Evolutionary conservation across 305 asterid genomes (phyloP).

Genomic region (Rubia balearica): DNA sequence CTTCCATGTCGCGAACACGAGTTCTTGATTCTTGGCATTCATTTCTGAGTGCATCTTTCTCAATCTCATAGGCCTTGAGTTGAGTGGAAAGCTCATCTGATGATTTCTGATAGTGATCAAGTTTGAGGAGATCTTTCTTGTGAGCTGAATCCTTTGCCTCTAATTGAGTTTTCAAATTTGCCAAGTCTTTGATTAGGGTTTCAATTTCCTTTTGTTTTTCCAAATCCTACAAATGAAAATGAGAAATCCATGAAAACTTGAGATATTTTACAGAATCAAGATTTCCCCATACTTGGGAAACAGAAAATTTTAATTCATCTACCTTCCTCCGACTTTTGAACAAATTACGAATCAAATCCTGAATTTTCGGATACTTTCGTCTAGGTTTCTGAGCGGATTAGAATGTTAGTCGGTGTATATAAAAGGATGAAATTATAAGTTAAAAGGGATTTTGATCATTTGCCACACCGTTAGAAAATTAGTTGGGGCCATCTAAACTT

Average conservation of each 20-base stretch:
- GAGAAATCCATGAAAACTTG: not conserved
- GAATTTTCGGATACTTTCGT: not conserved
- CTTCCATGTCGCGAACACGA: constrained; percentile 32
- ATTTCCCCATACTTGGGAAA: not conserved
- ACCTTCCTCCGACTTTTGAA: not conserved
- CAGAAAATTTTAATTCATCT: not conserved
- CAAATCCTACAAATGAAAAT: constrained; percentile 18
- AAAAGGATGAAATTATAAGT: not conserved
- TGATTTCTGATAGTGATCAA: constrained; percentile 41
- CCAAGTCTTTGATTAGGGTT: constrained; percentile 36
- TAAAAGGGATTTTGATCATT: not conserved
- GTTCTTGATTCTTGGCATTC: constrained; percentile 28
- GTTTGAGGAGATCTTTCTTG: constrained; percentile 39
- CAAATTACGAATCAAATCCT: constrained; percentile 1
- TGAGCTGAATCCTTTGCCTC: constrained; percentile 50
- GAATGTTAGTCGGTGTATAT: not conserved
- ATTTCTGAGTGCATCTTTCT: constrained; percentile 33
- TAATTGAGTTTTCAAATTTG: constrained; percentile 33
- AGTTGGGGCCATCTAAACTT: too few relatives aligned
- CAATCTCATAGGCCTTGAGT: constrained; percentile 38
- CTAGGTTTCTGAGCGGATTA: not conserved
- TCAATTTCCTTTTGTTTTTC: constrained; percentile 31
- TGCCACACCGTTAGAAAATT: not conserved
- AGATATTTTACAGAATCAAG: not conserved
- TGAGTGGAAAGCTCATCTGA: constrained; percentile 34